Evolutionary conservation across 768 basidiomycete genomes (phyloP).

Genomic region (Tephrocybe sp.): DNA sequence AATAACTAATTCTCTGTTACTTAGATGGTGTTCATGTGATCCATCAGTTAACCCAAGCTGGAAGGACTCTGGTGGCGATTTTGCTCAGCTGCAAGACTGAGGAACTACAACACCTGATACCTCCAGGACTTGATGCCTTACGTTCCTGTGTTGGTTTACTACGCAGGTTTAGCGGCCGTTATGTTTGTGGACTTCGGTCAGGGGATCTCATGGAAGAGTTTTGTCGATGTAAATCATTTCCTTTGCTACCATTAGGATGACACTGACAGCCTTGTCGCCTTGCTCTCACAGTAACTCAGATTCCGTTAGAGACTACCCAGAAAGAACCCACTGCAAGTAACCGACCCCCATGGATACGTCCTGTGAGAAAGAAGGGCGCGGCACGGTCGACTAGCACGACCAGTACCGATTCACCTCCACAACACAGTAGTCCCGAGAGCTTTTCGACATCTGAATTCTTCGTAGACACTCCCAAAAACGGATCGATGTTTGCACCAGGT

Average conservation of each 20-base stretch:
- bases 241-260: conserved; percentile 2
- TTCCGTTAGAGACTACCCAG: conserved; percentile 73
- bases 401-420: conserved; percentile 42
- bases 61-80: conserved; percentile 84
- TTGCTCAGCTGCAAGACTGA: conserved; percentile 87
- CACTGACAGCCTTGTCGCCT: conserved; percentile 5
- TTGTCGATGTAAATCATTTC: conserved; percentile 65
- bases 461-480: conserved; percentile 41
- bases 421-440: conserved; percentile 60
- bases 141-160: conserved; percentile 87
- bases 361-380: conserved; percentile 73
- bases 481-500: conserved; percentile 19
- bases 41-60: conserved; percentile 92
- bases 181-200: conserved; percentile 87
- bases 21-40: conserved; percentile 93
- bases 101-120: conserved; percentile 68
- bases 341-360: conserved; percentile 86
- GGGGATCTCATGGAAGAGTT: conserved; percentile 96
- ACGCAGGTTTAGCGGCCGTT: conserved; percentile 85
- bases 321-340: conserved; percentile 44
- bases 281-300: conserved; percentile 62
- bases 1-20: conserved; percentile 6
- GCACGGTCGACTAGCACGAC: conserved; percentile 35
- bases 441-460: conserved; percentile 68
- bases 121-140: conserved; percentile 80